A percentile compares a stretch with the other conserved stretches of the same genome.
Conservation (phyloP, 768 basidiomycete genomes). For the Coprinopsis cinerea region DNA sequence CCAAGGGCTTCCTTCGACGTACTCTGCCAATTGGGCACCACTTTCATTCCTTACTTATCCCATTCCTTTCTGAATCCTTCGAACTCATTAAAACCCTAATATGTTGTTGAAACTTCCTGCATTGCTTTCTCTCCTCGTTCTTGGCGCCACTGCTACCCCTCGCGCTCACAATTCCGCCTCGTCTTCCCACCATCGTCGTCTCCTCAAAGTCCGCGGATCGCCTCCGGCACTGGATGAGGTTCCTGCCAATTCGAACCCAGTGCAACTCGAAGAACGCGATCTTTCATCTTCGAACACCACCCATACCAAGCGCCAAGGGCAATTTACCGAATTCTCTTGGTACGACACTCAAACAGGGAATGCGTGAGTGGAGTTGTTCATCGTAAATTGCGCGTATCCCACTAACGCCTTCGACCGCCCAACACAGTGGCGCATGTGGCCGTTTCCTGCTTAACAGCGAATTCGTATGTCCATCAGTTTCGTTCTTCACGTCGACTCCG, state of each 20-base stretch:
- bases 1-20: too few relatives aligned
- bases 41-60: too few relatives aligned
- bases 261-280: not conserved
- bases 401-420: not conserved
- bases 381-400: not conserved
- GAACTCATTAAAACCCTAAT: too few relatives aligned
- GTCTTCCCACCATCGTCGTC: too few relatives aligned
- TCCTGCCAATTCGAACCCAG: not conserved
- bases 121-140: too few relatives aligned
- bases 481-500: not conserved
- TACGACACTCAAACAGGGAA: constrained; percentile 31
- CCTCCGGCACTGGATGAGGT: too few relatives aligned
- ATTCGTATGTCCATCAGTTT: not conserved
- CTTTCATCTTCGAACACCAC: not conserved
- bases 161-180: too few relatives aligned
- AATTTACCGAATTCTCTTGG: constrained; percentile 37
- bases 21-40: too few relatives aligned
- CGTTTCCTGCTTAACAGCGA: not conserved
- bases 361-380: not conserved
- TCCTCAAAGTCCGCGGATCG: too few relatives aligned
- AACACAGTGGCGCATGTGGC: not conserved
- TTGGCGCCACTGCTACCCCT: too few relatives aligned
- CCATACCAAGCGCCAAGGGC: not conserved
- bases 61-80: too few relatives aligned
- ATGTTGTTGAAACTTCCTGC: too few relatives aligned